Conservation (phyloP, 2,329 filamentous ascomycete species). For the Aspergillus sp. region DNA sequence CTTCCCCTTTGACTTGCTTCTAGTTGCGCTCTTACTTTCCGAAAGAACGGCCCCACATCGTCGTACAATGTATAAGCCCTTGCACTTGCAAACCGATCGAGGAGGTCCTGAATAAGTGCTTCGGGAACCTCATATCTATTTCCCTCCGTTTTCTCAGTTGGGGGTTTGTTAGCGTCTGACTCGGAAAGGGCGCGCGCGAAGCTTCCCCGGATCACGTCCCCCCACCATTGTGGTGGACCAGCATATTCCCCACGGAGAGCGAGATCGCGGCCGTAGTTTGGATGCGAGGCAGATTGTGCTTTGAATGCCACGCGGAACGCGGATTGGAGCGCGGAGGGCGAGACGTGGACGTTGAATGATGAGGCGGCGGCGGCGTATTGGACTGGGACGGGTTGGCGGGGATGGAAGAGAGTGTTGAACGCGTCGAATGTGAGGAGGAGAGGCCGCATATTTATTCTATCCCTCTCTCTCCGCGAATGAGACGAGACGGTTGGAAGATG, state of each 20-base stretch:
- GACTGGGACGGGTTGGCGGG: conserved; percentile 37
- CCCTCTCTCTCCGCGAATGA: not conserved
- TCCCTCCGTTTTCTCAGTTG: not conserved
- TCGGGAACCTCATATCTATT: conserved; percentile 28
- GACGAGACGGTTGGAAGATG: not conserved
- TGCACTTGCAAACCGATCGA: conserved; percentile 40
- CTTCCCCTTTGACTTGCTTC: not conserved
- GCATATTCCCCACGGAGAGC: conserved; percentile 36
- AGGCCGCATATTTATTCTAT: conserved; percentile 14
- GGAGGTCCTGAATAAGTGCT: conserved; percentile 33
- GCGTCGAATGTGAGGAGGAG: conserved; percentile 49
- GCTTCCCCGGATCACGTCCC: conserved; percentile 40
- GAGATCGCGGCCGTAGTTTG: conserved; percentile 46
- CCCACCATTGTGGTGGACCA: conserved; percentile 47
- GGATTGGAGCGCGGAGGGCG: conserved; percentile 26
- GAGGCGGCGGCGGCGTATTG: conserved; percentile 43
- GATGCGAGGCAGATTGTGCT: conserved; percentile 29
- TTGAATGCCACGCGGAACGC: conserved; percentile 41
- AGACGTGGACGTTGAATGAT: conserved; percentile 35
- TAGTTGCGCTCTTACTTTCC: conserved; percentile 23
- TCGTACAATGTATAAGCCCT: conserved; percentile 43
- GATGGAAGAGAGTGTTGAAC: conserved; percentile 46
- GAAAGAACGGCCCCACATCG: conserved; percentile 41
- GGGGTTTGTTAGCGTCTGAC: conserved; percentile 4
- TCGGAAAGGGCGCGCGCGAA: conserved; percentile 30